phyloP scores from a whole-genome alignment of 768 basidiomycete genomes.

The Rhodotorula kratochvilovae region DNA sequence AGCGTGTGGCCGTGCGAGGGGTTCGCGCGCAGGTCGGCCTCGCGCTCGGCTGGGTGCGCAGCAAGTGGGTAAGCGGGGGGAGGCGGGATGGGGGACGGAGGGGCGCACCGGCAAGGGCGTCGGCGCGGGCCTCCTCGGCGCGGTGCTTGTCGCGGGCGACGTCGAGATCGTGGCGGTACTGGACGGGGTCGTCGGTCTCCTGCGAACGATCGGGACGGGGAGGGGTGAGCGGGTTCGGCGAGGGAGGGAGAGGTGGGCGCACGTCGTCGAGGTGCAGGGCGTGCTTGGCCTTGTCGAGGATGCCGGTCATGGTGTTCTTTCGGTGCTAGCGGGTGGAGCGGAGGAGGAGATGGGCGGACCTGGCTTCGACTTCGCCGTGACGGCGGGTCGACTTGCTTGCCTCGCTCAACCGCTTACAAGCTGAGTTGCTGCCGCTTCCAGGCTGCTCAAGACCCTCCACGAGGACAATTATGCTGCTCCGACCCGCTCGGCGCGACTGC shows the following conservation, averaged over 20 bases:
- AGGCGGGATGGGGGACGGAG: neutral
- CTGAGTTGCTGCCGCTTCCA: too few relatives aligned
- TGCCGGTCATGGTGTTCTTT: neutral
- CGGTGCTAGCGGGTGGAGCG: too few relatives aligned
- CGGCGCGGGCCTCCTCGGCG: slow-evolving; percentile 13
- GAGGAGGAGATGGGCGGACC: too few relatives aligned
- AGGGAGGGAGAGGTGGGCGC: neutral
- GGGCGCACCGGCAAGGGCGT: slow-evolving; percentile 18
- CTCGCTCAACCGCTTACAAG: too few relatives aligned
- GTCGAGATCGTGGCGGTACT: slow-evolving; percentile 7
- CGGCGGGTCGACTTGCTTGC: too few relatives aligned
- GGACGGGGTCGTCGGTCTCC: slow-evolving; percentile 13
- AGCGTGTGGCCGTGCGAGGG: slow-evolving; percentile 10
- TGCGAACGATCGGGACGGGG: neutral
- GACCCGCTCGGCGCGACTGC: too few relatives aligned
- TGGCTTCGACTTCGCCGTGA: too few relatives aligned
- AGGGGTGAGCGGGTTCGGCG: too few relatives aligned
- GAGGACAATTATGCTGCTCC: too few relatives aligned
- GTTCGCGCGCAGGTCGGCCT: slow-evolving; percentile 7
- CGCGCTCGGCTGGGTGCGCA: slow-evolving; percentile 9
- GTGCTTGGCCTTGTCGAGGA: slow-evolving; percentile 18
- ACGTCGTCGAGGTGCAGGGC: slow-evolving; percentile 19
- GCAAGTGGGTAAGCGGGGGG: neutral
- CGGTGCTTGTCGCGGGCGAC: neutral
- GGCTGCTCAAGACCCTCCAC: too few relatives aligned